Percentiles rank a stretch among this genome's conserved stretches.
phyloP scores from a whole-genome alignment of 2,329 filamentous ascomycete species.

The Dactylellina parvicollis region DNA sequence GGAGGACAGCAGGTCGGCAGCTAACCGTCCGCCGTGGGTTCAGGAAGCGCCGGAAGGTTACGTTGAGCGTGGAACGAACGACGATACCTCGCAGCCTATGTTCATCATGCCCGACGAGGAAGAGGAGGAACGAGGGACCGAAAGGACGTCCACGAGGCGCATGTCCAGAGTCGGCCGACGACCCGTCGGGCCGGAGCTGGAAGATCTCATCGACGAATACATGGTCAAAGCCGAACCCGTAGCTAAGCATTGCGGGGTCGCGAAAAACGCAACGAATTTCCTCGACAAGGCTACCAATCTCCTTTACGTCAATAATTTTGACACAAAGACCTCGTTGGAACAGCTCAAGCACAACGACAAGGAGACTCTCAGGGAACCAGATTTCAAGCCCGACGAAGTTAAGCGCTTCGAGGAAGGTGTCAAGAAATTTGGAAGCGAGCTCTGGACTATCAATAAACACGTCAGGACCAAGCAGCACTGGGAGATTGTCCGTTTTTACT shows the following conservation, averaged over 20 bases:
- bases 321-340: conserved; percentile 75
- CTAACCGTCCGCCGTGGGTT: conserved; percentile 87
- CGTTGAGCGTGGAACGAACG: conserved; percentile 82
- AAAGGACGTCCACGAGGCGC: conserved; percentile 41
- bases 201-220: conserved; percentile 77
- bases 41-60: conserved; percentile 91
- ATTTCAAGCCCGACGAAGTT: conserved; percentile 78
- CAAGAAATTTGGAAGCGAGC: conserved; percentile 87
- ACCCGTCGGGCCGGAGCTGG: conserved; percentile 62
- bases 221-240: conserved; percentile 75
- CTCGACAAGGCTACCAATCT: conserved; percentile 82
- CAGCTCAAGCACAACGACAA: conserved; percentile 74
- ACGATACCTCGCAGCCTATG: conserved; percentile 73
- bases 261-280: conserved; percentile 82
- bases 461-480: conserved; percentile 83
- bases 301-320: conserved; percentile 76
- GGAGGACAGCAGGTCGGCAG: conserved; percentile 81
- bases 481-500: conserved; percentile 90
- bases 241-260: conserved; percentile 73
- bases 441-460: conserved; percentile 81
- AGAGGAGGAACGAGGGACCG: conserved; percentile 61
- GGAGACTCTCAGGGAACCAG: conserved; percentile 82
- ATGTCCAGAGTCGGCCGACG: conserved; percentile 29
- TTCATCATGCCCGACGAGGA: conserved; percentile 71
- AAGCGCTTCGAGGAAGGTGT: conserved; percentile 95